Evolutionary conservation across 2,329 filamentous ascomycete species (phyloP).

Genomic region (Colletotrichum simmondsii): DNA sequence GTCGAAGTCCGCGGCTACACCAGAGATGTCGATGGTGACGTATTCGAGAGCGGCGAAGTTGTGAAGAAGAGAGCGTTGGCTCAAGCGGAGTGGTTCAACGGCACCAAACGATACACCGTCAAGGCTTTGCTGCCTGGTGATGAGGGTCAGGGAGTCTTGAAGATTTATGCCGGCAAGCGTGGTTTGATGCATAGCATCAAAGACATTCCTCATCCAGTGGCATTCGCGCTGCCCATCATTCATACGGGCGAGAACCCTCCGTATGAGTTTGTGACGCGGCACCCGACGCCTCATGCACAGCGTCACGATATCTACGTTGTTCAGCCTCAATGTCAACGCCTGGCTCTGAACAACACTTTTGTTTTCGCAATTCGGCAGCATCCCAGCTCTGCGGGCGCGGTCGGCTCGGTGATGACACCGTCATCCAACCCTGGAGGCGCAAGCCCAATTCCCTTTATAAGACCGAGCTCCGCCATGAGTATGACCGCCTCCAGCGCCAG

Average conservation of each 20-base stretch:
- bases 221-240: constrained; percentile 87
- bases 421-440: constrained; percentile 58
- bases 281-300: constrained; percentile 97
- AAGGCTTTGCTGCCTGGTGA: constrained; percentile 93
- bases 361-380: constrained; percentile 97
- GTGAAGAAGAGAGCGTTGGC: constrained; percentile 87
- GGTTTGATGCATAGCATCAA: constrained; percentile 98
- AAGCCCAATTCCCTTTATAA: constrained; percentile 70
- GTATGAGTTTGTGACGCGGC: constrained; percentile 91
- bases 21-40: constrained; percentile 87
- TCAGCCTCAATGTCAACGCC: constrained; percentile 89
- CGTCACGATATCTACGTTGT: constrained; percentile 96
- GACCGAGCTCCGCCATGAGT: constrained; percentile 73
- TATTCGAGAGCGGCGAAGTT: constrained; percentile 90
- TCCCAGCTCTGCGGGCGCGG: constrained; percentile 66
- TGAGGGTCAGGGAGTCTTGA: constrained; percentile 87
- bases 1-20: constrained; percentile 87
- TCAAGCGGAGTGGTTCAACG: constrained; percentile 90
- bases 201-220: constrained; percentile 92
- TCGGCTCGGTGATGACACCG: constrained; percentile 53
- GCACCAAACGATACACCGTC: constrained; percentile 90
- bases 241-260: constrained; percentile 93
- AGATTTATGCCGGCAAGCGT: constrained; percentile 92
- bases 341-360: constrained; percentile 96
- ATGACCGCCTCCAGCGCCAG: constrained; percentile 69